Conservation (phyloP, 208 protist genomes). For the Acanthamoeba royreba region DNA sequence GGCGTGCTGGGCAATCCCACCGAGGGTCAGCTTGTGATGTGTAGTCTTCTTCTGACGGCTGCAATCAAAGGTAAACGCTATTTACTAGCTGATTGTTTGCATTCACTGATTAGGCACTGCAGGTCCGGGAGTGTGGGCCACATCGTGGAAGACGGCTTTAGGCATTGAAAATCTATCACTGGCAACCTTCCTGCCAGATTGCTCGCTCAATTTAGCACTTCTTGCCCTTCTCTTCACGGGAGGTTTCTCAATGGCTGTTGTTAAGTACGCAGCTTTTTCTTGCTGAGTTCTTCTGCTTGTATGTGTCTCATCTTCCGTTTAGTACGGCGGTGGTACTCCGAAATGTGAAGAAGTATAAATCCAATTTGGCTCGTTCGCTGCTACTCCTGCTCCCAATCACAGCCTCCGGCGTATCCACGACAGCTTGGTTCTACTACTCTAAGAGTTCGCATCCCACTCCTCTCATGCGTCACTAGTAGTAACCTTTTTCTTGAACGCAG, state of each 20-base stretch:
- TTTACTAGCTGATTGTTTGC: background rate
- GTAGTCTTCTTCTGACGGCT: background rate
- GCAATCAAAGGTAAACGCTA: background rate
- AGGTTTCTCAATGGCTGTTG: background rate
- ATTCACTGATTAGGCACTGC: background rate
- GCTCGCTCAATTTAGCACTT: background rate
- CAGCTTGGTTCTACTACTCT: conserved; percentile 8
- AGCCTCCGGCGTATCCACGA: background rate
- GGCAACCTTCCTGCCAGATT: background rate
- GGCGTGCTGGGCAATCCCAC: conserved; percentile 34
- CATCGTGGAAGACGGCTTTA: background rate
- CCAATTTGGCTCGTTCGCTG: background rate
- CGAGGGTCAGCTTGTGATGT: conserved; percentile 40
- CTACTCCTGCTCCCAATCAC: background rate
- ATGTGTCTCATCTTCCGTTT: background rate
- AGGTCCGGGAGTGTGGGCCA: background rate
- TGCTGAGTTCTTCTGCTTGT: background rate
- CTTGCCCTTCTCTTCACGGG: background rate
- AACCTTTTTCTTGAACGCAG: background rate
- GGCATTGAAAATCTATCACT: background rate
- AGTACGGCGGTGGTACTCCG: background rate
- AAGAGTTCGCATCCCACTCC: background rate
- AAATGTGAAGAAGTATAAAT: conserved; percentile 19
- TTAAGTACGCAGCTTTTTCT: background rate
- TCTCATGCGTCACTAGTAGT: background rate